Conservation (phyloP, 164 flowering plant genomes). For the Aristolochia fimbriata region DNA sequence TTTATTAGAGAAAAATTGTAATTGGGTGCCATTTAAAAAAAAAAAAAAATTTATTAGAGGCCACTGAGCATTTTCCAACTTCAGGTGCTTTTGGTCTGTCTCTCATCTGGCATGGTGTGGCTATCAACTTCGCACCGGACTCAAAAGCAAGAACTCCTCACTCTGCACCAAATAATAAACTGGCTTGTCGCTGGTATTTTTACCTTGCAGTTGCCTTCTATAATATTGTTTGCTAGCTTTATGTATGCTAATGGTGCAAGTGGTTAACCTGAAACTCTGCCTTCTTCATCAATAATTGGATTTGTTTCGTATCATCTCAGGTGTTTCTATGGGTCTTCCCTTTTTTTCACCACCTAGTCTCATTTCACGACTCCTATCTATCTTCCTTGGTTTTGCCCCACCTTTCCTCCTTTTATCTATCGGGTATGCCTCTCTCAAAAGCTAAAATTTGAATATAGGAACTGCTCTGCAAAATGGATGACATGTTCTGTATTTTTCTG, state of each 20-base stretch:
- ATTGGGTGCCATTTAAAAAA: no score
- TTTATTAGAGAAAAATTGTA: no score
- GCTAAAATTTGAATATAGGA: neutral
- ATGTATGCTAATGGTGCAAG: no score
- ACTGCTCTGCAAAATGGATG: neutral
- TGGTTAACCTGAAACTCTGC: neutral
- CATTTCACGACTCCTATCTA: constrained; percentile 70
- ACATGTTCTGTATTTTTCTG: neutral
- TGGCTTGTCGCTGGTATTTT: constrained; percentile 76
- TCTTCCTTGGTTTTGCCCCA: constrained; percentile 95
- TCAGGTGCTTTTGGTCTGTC: constrained; percentile 61
- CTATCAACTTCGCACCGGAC: constrained; percentile 78
- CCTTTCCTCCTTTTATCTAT: constrained; percentile 84
- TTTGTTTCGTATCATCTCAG: constrained; percentile 23
- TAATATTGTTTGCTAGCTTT: no score
- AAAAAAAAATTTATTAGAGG: no score
- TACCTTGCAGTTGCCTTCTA: neutral
- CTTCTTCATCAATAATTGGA: neutral
- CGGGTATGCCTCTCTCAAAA: constrained; percentile 41
- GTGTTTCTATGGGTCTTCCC: constrained; percentile 72
- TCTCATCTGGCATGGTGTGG: constrained; percentile 72
- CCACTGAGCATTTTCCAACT: no score
- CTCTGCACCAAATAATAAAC: constrained; percentile 64
- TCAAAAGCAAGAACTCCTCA: constrained; percentile 67
- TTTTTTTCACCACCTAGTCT: constrained; percentile 59